Evolutionary conservation across 1,284 basidiomycete species (phyloP).

Genomic region (Porodaedalea pini): DNA sequence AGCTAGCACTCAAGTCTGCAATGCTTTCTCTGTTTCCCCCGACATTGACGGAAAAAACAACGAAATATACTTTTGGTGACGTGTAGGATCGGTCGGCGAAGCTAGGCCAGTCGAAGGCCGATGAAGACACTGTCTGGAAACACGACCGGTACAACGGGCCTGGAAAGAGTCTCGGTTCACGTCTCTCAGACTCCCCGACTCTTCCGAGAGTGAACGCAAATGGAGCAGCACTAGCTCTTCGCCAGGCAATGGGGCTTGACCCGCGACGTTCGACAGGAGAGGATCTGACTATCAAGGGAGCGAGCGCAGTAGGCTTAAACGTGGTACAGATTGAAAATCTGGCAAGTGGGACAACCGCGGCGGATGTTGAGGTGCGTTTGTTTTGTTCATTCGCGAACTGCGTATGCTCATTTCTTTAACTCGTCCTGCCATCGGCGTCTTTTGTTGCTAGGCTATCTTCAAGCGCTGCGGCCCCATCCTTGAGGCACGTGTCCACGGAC

Average conservation of each 20-base stretch:
- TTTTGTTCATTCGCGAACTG: too few relatives aligned
- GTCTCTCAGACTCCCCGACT: slow-evolving; percentile 44
- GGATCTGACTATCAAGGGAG: slow-evolving; percentile 70
- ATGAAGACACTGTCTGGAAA: slow-evolving; percentile 64
- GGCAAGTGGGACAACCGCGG: slow-evolving; percentile 74
- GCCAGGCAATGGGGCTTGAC: slow-evolving; percentile 29
- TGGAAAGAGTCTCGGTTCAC: slow-evolving; percentile 58
- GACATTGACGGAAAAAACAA: background rate
- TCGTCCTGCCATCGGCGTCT: background rate
- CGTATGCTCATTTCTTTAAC: background rate
- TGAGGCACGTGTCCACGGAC: slow-evolving; percentile 44
- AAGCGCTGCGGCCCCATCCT: slow-evolving; percentile 71
- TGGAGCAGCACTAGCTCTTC: slow-evolving; percentile 48
- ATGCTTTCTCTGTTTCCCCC: background rate
- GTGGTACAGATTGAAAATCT: slow-evolving; percentile 76
- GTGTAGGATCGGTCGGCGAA: slow-evolving; percentile 33
- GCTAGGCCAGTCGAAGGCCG: slow-evolving; percentile 56
- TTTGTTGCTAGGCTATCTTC: slow-evolving; percentile 65
- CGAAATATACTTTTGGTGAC: slow-evolving; percentile 15
- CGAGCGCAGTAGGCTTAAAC: slow-evolving; percentile 52
- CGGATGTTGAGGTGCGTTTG: slow-evolving; percentile 68
- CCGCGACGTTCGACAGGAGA: slow-evolving; percentile 19
- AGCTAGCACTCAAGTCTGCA: background rate
- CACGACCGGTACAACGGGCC: slow-evolving; percentile 68
- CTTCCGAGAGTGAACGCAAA: slow-evolving; percentile 41